Percentiles rank a stretch among this genome's conserved stretches.
Evolutionary conservation across 1,284 basidiomycete species (phyloP).

Genomic region (Cryptococcus wingfieldii): DNA sequence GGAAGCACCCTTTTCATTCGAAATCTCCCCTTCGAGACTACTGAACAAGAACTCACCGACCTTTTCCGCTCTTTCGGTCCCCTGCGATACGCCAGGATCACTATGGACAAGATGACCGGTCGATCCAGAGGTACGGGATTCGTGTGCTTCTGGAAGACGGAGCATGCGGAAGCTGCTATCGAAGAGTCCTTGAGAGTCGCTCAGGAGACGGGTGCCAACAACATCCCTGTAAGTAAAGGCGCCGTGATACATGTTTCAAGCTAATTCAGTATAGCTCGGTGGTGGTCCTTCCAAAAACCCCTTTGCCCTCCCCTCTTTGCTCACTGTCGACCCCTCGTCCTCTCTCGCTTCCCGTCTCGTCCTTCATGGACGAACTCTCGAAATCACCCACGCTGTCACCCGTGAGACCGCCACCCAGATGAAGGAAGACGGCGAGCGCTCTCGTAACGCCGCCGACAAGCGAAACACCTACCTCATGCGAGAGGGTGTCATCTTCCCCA

Average conservation of each 20-base stretch:
- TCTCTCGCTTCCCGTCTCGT: slow-evolving; percentile 77
- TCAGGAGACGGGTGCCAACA: slow-evolving; percentile 54
- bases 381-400: slow-evolving; percentile 85
- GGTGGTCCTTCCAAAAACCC: slow-evolving; percentile 61
- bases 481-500: slow-evolving; percentile 82
- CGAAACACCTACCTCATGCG: slow-evolving; percentile 92
- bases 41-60: slow-evolving; percentile 79
- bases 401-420: slow-evolving; percentile 79
- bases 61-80: slow-evolving; percentile 90
- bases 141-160: slow-evolving; percentile 93
- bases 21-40: slow-evolving; percentile 88
- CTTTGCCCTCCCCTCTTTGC: slow-evolving; percentile 76
- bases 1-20: slow-evolving; percentile 92
- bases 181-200: slow-evolving; percentile 72
- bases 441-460: slow-evolving; percentile 87
- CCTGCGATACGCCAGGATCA: slow-evolving; percentile 87
- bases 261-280: slow-evolving; percentile 34
- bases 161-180: slow-evolving; percentile 81
- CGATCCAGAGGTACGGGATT: slow-evolving; percentile 93
- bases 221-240: slow-evolving; percentile 34
- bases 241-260: neutral
- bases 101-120: slow-evolving; percentile 76
- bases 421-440: slow-evolving; percentile 77
- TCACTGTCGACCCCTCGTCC: slow-evolving; percentile 92
- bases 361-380: slow-evolving; percentile 86